Base-by-base conservation (phyloP, 495 filamentous ascomycete genomes). In the Penicillium cinerascens region DNA sequence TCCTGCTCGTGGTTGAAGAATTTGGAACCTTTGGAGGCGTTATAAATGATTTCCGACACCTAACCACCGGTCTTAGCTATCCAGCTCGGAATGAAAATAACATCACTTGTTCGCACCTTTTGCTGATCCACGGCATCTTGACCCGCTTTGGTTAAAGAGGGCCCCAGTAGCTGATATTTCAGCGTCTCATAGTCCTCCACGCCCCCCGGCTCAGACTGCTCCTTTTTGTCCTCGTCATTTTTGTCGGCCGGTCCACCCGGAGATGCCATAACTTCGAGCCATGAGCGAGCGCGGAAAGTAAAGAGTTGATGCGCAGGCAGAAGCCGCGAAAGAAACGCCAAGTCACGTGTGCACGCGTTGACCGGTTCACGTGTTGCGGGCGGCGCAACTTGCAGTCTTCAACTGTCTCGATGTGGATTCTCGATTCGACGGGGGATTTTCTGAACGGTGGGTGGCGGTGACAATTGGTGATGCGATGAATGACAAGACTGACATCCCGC, bases 41-140 rank as follows among this genome's bases (percentile, higher is more conserved):
- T 89, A 71, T 96, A 97, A 44, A 99, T 99, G 51, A 99, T 84
- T 66, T 97, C 91, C 0, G 91, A 92, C n/a, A 96, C 88, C 83
- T 87, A 6, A 35, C 10, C 18, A 25, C n/a, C 13, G 3, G 25
- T 15, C n/a, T 55, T 5, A 57, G 51, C 41, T n/a, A 33, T 27
- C 8, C 2, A 10, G n/a, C 13, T 33, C n/a, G 2, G 40, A 0
- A 29, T 22, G 17, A 18, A 22, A 26, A 0, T 9, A 20, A 11
- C 22, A 6, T 27, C 25, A 17, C 23, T 16, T 16, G 11, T 10
- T 29, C 61, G 52, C 64, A 86, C 87, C 75, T 92, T 93, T 47
- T 82, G 78, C 77, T 97, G 93, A 64, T 97, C 88, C n/a, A 97
- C 93, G 18, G 79, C 74, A 59, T 97, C 91, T 63, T 97, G 93